Evolutionary conservation across 768 basidiomycete species (phyloP).

Genomic region (Plicaturopsis crispa): DNA sequence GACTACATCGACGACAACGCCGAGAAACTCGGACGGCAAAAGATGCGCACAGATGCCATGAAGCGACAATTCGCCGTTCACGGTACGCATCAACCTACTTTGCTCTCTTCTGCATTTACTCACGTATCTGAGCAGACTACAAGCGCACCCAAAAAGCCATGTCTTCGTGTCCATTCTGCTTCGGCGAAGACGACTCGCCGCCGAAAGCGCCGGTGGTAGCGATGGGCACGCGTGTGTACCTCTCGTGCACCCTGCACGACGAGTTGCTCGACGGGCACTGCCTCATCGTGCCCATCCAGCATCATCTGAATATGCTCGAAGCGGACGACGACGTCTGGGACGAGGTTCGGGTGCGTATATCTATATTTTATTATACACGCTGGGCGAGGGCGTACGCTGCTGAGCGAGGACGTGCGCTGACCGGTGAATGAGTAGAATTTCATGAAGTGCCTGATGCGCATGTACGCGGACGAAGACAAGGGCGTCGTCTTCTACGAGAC

Average conservation of each 20-base stretch:
- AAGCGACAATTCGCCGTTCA: slow-evolving; percentile 96
- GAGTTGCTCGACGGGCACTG: slow-evolving; percentile 92
- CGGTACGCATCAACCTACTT: slow-evolving; percentile 38
- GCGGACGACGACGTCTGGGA: slow-evolving; percentile 99
- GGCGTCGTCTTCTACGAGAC: slow-evolving; percentile 97
- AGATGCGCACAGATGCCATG: slow-evolving; percentile 95
- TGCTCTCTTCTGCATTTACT: neutral
- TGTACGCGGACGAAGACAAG: slow-evolving; percentile 89
- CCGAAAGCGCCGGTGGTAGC: slow-evolving; percentile 87
- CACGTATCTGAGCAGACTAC: slow-evolving; percentile 54
- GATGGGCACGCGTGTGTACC: slow-evolving; percentile 83
- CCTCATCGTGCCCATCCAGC: slow-evolving; percentile 92
- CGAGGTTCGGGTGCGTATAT: slow-evolving; percentile 75
- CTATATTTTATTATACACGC: slow-evolving; percentile 1
- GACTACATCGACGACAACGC: slow-evolving; percentile 98
- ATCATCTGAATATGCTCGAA: slow-evolving; percentile 86
- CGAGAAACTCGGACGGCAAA: slow-evolving; percentile 84
- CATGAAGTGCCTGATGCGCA: slow-evolving; percentile 92
- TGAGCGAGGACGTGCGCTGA: slow-evolving; percentile 5
- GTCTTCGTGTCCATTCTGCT: slow-evolving; percentile 82
- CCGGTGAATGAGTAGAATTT: slow-evolving; percentile 39
- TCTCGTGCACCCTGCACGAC: slow-evolving; percentile 83
- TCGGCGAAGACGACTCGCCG: slow-evolving; percentile 83
- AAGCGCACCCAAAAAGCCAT: slow-evolving; percentile 89
- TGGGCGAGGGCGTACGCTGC: no score